Conservation (phyloP, 257 asterid genomes). For the Linaria vulgaris region DNA sequence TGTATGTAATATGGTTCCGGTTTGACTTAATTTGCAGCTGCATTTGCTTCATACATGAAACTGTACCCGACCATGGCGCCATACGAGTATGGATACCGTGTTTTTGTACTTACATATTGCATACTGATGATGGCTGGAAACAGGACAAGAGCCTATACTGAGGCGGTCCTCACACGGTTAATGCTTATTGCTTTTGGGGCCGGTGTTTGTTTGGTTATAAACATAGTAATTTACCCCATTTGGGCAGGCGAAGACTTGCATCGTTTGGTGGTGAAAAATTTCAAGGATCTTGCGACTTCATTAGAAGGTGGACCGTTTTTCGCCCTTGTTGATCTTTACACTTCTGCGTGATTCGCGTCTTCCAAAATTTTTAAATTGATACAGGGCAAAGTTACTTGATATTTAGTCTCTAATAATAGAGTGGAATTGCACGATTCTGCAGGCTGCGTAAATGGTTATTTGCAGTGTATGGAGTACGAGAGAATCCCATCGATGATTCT, state of each 20-base stretch:
- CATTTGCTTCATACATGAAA: slow-evolving; percentile 38
- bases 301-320: slow-evolving; percentile 35
- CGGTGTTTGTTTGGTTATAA: slow-evolving; percentile 37
- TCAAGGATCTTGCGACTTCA: slow-evolving; percentile 45
- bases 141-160: slow-evolving; percentile 22
- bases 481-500: slow-evolving; percentile 39
- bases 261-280: slow-evolving; percentile 40
- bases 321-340: neutral
- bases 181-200: slow-evolving; percentile 51
- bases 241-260: slow-evolving; percentile 64
- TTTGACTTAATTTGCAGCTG: slow-evolving; percentile 26
- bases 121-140: slow-evolving; percentile 53
- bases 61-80: slow-evolving; percentile 48
- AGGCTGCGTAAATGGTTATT: slow-evolving; percentile 45
- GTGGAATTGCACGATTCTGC: neutral
- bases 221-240: slow-evolving; percentile 40
- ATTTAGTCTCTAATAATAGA: neutral
- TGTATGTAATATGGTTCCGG: too few relatives aligned
- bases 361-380: too few relatives aligned
- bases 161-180: slow-evolving; percentile 36
- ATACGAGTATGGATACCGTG: slow-evolving; percentile 52
- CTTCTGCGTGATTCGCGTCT: neutral
- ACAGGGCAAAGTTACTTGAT: neutral
- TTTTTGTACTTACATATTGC: slow-evolving; percentile 51
- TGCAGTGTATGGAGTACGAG: slow-evolving; percentile 36